These are phyloP conservation scores for Trichoderma atroviride DNA, from an alignment of 2,329 filamentous ascomycete species.

Conservation along the genomic window DNA sequence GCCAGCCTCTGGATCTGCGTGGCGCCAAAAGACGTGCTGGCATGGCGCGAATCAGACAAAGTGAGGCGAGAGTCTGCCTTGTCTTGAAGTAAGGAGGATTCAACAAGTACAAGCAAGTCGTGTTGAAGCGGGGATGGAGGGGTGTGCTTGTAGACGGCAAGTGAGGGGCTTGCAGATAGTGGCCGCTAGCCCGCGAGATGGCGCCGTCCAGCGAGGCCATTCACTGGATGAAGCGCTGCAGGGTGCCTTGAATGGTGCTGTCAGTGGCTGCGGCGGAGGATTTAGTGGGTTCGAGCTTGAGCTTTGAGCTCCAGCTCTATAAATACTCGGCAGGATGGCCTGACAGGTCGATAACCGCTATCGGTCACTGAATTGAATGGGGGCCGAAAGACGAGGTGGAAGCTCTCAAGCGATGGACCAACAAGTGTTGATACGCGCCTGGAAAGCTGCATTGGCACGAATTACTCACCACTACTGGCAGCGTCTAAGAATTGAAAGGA, in stretches of 20 bases:
- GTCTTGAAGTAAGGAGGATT: conserved; percentile 6
- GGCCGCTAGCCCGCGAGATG: conserved; percentile 3
- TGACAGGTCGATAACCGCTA: not conserved
- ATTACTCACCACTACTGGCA: not conserved
- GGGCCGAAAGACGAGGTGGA: not conserved
- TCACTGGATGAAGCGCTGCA: conserved; percentile 20
- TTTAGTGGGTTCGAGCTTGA: conserved; percentile 10
- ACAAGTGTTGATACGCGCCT: not conserved
- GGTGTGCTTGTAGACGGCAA: not conserved
- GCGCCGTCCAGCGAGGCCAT: conserved; percentile 32
- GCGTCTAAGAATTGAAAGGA: not conserved
- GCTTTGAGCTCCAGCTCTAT: conserved; percentile 7
- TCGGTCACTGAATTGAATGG: not conserved
- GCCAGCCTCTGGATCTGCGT: not conserved
- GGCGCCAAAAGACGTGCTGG: not conserved
- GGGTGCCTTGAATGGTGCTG: not conserved
- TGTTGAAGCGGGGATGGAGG: not conserved
- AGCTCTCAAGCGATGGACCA: not conserved
- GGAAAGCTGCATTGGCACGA: not conserved
- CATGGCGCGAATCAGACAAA: not conserved
- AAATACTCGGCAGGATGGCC: not conserved
- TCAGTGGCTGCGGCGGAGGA: conserved; percentile 3
- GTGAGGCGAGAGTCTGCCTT: conserved; percentile 25
- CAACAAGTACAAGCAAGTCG: not conserved
- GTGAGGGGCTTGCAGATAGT: not conserved